Evolutionary conservation across 495 filamentous ascomycete genomes (phyloP).

Genomic region (Aspergillus baeticus): DNA sequence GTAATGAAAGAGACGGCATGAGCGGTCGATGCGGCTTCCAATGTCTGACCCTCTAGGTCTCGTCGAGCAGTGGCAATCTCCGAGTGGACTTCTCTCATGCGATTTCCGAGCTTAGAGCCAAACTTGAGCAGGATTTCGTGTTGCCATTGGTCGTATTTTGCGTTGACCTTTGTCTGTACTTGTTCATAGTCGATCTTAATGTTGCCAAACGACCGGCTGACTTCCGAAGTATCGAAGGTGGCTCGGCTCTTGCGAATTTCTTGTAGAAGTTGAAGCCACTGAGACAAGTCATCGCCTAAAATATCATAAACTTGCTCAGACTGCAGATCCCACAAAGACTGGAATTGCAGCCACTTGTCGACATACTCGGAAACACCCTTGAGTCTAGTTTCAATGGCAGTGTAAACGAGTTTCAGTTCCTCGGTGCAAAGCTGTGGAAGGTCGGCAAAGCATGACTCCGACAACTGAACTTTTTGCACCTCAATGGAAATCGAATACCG

Average conservation of each 20-base stretch:
- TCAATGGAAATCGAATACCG: conserved; percentile 86
- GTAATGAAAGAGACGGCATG: conserved; percentile 98
- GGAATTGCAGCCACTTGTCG: conserved; percentile 97
- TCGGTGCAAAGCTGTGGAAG: conserved; percentile 79
- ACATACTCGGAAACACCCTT: conserved; percentile 77
- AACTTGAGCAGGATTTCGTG: conserved; percentile 94
- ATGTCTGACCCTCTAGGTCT: conserved; percentile 84
- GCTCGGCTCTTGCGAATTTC: conserved; percentile 90
- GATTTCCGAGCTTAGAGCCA: conserved; percentile 80
- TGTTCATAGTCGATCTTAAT: conserved; percentile 96
- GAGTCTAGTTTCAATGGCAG: conserved; percentile 74
- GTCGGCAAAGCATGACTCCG: conserved; percentile 76
- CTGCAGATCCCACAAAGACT: conserved; percentile 97
- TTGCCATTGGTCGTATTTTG: conserved; percentile 99
- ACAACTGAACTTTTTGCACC: conserved; percentile 54
- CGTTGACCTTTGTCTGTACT: conserved; percentile 95
- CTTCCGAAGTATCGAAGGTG: conserved; percentile 95
- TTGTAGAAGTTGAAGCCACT: conserved; percentile 91
- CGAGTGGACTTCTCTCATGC: conserved; percentile 83
- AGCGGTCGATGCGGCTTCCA: conserved; percentile 89
- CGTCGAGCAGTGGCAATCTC: conserved; percentile 85
- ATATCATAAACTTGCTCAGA: conserved; percentile 91
- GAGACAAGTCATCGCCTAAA: conserved; percentile 84
- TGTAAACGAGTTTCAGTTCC: conserved; percentile 75
- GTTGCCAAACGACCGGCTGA: conserved; percentile 86